Base-by-base conservation (phyloP, 2,329 filamentous ascomycete genomes). In the Trichoderma sp. region DNA sequence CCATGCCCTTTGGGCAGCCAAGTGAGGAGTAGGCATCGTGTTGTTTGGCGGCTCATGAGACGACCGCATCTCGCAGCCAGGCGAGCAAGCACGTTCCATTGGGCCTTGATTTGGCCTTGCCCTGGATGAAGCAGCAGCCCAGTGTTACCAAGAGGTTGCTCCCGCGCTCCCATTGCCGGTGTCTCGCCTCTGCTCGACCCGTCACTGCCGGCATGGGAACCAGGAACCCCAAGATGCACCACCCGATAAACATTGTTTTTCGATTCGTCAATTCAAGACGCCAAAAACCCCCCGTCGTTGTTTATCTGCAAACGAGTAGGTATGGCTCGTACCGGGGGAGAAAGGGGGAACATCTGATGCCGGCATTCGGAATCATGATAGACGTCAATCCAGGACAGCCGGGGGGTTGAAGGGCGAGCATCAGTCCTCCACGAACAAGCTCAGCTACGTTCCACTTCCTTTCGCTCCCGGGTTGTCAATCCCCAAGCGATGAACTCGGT, bases 41-140 rank as follows among this genome's bases (percentile, higher is more conserved):
- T 39, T 43, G 24, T 58, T 52, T 52, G 64, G 59, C 64, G 64
- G 59, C 64, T 66, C 64, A 63, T 66, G 64, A 66, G 64, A 66
- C 64, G 64, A 30, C 64, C 59, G 39, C 64, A 63, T 63, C 50
- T 58, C 6, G 52, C 9, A 54, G 45, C 64, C 59, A 58, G 58
- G 44, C 26, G 24, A 24, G 45, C 47, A 47, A 30, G 48, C 44
- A 47, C 43, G 17, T 51, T 58, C 15, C 28, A 62, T 66, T 63
- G 57, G 63, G 21, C 43, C 34, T 30, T 56, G 39, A 45, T 34
- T 28, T 30, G 28, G 26, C 34, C 41, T 50, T 41, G 61, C 21
- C 51, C 28, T 57, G 48, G 51, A 57, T 44, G 48, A 50, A 62
- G 59, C 41, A 62, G 54, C 48, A 62, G 50, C 48, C 19, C 59